Conservation (phyloP, 805 yeast genomes). For the Lipomyces lipofer region DNA sequence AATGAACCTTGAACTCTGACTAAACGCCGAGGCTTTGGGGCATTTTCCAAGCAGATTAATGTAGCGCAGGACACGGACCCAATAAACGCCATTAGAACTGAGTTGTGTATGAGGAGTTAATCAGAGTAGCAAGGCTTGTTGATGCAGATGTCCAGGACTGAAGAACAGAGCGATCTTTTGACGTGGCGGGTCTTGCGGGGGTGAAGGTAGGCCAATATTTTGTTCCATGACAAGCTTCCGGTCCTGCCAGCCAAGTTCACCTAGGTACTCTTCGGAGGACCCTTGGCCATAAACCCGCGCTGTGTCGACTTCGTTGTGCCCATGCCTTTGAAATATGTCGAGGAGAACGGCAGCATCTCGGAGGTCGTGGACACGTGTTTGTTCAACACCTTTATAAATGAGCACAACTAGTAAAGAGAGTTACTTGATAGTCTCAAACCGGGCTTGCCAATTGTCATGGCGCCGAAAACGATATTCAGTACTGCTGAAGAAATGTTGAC, state of each 20-base stretch:
- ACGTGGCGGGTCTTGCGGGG: background rate
- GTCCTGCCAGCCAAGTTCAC: too few species aligned
- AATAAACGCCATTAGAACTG: background rate
- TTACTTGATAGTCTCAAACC: background rate
- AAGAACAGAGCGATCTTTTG: background rate
- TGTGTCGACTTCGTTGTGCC: too few species aligned
- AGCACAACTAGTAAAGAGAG: background rate
- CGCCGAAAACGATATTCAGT: background rate
- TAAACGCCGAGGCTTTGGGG: too few species aligned
- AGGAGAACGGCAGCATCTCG: background rate
- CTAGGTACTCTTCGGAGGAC: too few species aligned
- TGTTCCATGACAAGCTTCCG: too few species aligned
- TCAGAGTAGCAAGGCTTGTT: background rate
- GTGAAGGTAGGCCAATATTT: constrained; percentile 19
- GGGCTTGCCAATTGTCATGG: constrained; percentile 5
- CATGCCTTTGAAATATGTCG: too few species aligned
- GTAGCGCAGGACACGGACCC: background rate
- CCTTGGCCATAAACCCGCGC: too few species aligned
- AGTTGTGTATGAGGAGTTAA: background rate
- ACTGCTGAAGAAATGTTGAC: too few species aligned
- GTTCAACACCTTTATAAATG: background rate
- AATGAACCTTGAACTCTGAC: background rate
- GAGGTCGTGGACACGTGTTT: too few species aligned
- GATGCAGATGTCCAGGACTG: background rate
- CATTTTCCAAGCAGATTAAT: too few species aligned